Conservation (phyloP, 2,329 filamentous ascomycete species). For the Talaromyces sp. region DNA sequence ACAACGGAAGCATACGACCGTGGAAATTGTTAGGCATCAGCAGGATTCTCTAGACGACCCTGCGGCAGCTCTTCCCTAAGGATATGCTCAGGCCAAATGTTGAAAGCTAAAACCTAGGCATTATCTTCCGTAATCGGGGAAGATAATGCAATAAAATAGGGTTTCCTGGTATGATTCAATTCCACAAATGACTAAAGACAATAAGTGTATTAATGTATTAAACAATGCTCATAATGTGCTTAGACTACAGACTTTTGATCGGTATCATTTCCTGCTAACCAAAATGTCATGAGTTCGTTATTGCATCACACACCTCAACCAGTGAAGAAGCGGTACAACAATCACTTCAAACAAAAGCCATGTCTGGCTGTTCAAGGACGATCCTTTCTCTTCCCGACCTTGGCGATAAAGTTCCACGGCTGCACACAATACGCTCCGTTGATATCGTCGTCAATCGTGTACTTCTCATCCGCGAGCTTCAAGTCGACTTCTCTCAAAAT, state of each 20-base stretch:
- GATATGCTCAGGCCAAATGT: no score
- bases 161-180: no score
- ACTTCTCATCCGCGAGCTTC: conserved; percentile 53
- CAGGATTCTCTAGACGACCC: no score
- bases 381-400: conserved; percentile 7
- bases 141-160: not conserved
- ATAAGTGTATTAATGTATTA: not conserved
- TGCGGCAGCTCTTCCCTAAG: no score
- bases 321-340: not conserved
- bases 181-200: not conserved
- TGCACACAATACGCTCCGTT: conserved; percentile 13
- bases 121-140: no score
- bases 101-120: no score
- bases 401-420: conserved; percentile 10
- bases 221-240: not conserved
- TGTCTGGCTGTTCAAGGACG: not conserved
- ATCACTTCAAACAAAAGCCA: not conserved
- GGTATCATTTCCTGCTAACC: not conserved
- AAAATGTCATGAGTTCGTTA: not conserved
- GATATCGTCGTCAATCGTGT: conserved; percentile 16
- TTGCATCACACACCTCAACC: not conserved
- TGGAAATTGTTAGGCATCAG: no score
- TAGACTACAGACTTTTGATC: not conserved
- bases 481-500: conserved; percentile 69
- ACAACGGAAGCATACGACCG: no score